A percentile compares a stretch with the other conserved stretches of the same genome.
phyloP scores from a whole-genome alignment of 2,329 filamentous ascomycete species.

The Colletotrichum gigasporum region DNA sequence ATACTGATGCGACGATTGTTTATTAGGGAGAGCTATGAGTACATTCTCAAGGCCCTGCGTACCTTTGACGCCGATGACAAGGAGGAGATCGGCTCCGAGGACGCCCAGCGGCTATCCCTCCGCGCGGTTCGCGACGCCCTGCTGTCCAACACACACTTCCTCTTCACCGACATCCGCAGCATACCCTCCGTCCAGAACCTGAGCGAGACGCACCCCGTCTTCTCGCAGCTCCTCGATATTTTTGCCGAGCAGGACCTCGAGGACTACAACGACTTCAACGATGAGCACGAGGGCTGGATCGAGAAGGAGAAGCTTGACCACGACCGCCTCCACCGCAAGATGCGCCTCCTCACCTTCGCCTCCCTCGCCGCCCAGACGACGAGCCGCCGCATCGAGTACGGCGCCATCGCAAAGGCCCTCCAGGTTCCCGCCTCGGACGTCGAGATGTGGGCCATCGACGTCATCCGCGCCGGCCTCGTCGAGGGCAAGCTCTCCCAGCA shows the following conservation, averaged over 20 bases:
- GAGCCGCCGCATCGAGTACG: slow-evolving; percentile 89
- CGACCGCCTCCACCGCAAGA: slow-evolving; percentile 87
- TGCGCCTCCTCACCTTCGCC: slow-evolving; percentile 92
- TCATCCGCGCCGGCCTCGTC: slow-evolving; percentile 93
- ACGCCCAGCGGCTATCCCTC: slow-evolving; percentile 68
- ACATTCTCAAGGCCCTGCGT: slow-evolving; percentile 69
- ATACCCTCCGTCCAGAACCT: slow-evolving; percentile 88
- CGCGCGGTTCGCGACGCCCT: slow-evolving; percentile 65
- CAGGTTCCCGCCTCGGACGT: slow-evolving; percentile 86
- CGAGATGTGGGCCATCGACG: slow-evolving; percentile 99
- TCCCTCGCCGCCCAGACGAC: slow-evolving; percentile 86
- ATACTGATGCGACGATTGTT: no score
- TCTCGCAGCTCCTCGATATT: slow-evolving; percentile 93
- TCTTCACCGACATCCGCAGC: slow-evolving; percentile 83
- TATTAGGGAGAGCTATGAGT: slow-evolving; percentile 74
- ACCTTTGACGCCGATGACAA: slow-evolving; percentile 67
- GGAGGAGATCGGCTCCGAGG: slow-evolving; percentile 65
- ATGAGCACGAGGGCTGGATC: slow-evolving; percentile 88
- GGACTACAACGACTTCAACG: slow-evolving; percentile 94
- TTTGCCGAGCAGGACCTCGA: slow-evolving; percentile 95
- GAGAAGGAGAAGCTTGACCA: slow-evolving; percentile 79
- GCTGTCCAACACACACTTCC: slow-evolving; percentile 65
- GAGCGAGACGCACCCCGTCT: slow-evolving; percentile 81
- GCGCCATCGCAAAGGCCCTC: slow-evolving; percentile 83
- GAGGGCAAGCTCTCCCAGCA: slow-evolving; percentile 97